Base-by-base conservation (phyloP, 1,139 yeast species). In the Suhomyces guaymorum region DNA sequence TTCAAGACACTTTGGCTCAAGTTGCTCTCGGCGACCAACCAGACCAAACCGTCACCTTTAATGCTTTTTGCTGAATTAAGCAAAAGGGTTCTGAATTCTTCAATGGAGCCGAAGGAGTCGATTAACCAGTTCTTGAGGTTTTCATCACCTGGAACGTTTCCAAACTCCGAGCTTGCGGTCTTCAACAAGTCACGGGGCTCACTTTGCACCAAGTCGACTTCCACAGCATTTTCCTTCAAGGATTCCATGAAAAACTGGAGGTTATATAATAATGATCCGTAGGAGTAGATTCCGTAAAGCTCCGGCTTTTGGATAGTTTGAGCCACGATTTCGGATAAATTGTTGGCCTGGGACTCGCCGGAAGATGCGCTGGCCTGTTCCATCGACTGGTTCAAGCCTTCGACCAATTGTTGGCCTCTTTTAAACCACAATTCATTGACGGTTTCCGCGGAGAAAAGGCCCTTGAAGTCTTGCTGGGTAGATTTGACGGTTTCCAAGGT, bases 11-110 rank as follows among this genome's bases (percentile, higher is more conserved):
- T 48, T 39, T 63, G 66, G 19, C 66, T 52, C 43, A 61, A 55
- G 28, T 61, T 59, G 31, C 77, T 70, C 49, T 77, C 78, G 2
- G 84, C 84, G n/a, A 80, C 79, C 20, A 81, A 57, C 92, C 92
- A 84, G 2, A 84, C 78, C 49, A 65, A 71, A 2, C 94, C 94
- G 54, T 84, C 88, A 33, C 94, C 92, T 42, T 80, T 78, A 39
- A 82, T 77, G 10, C 81, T 75, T 32, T 63, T 57, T 12, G 83
- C 82, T 1, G 89, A 77, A 46, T 80, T 74, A 39, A 82, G 52
- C 30, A 84, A 57, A 36, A 82, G 63, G 4, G 82, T 76, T 50
- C 80, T 73, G 55, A 84, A 82, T 57, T 84, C 90, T 12, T 65
- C 66, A 5, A 82, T 46, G 0, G 90, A 82, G 2, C 90, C 90